A percentile compares a stretch with the other conserved stretches of the same genome.
Conservation (phyloP, 2,329 filamentous ascomycete genomes). For the Eutypa lata region DNA sequence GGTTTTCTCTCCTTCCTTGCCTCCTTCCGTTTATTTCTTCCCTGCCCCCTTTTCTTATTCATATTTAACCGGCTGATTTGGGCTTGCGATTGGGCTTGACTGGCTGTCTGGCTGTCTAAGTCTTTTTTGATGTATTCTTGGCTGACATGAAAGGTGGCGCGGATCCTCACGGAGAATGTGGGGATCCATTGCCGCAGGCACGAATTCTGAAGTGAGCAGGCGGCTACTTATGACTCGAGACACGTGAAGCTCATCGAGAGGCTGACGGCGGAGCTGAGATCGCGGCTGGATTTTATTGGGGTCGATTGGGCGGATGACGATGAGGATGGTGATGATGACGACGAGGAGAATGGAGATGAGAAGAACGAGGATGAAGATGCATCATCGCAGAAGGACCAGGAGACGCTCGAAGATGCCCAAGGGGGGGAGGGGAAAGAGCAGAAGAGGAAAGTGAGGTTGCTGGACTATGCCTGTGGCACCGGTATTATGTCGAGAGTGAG, state of each 20-base stretch:
- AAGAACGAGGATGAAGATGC: background rate
- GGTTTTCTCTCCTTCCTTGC: background rate
- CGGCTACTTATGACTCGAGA: slow-evolving; percentile 54
- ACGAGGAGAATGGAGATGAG: slow-evolving; percentile 19
- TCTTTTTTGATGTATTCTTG: no score
- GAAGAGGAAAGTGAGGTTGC: slow-evolving; percentile 45
- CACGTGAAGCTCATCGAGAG: slow-evolving; percentile 51
- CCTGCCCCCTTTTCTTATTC: background rate
- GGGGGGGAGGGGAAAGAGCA: slow-evolving; percentile 21
- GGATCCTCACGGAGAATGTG: no score
- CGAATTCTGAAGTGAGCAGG: slow-evolving; percentile 40
- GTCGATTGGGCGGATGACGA: slow-evolving; percentile 49
- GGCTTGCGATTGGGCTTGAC: no score
- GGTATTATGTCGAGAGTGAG: slow-evolving; percentile 62
- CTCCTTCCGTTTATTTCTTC: background rate
- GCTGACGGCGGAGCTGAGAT: slow-evolving; percentile 53
- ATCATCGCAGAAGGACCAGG: background rate
- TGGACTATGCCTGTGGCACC: slow-evolving; percentile 77
- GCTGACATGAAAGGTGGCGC: no score
- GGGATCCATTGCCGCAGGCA: background rate
- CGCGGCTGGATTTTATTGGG: slow-evolving; percentile 58
- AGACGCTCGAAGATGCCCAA: slow-evolving; percentile 23
- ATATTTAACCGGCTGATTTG: no score
- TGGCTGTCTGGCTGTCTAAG: no score
- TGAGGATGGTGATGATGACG: slow-evolving; percentile 30